Base-by-base conservation (phyloP, 768 basidiomycete species). In the Fibroporia radiculosa region DNA sequence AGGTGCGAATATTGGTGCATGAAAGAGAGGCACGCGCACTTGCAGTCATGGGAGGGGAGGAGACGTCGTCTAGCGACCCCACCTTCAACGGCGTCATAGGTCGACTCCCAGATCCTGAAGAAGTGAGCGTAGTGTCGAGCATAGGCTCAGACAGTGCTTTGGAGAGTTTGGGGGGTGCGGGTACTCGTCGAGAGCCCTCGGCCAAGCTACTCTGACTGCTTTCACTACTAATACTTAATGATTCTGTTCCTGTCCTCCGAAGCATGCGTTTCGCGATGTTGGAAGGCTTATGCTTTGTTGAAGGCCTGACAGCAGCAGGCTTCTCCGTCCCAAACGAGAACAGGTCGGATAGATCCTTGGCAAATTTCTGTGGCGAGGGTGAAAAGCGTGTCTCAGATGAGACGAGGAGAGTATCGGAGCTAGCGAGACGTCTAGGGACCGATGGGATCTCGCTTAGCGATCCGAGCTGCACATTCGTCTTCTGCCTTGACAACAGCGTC, bases 181-280 rank as follows among this genome's bases (percentile, higher is more conserved):
- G 42, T 19, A 19, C 4, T 29, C 28, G 10, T 12, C n/a, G 4
- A 13, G 29, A 31, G n/a, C 8, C 8, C 10, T 61, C 39, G 49
- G 59, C 42, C 41, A 50, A 51, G 38, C 60, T 53, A 43, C 55
- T 62, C 35, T 56, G 41, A 14, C 49, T 41, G 4, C 72, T 74
- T n/a, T n/a, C n/a, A n/a, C n/a, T n/a, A n/a, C n/a, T n/a, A n/a
- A n/a, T n/a, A n/a, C n/a, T n/a, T n/a, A n/a, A n/a, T 1, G 78
- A 67, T 22, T 83, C 82, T 0, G 84, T 86, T 45, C 69, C 75
- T 11, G 82, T 79, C 1, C 84, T 73, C 7, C 73, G 72, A 1
- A 87, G 74, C 84, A 88, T 88, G 18, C 84, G 80, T 45, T 77
- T 80, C 10, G 81, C 72, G 4, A 86, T 59, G 34, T 65, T 42